Base-by-base conservation (phyloP, 2,329 filamentous ascomycete species). In the Ustilaginoidea virens region DNA sequence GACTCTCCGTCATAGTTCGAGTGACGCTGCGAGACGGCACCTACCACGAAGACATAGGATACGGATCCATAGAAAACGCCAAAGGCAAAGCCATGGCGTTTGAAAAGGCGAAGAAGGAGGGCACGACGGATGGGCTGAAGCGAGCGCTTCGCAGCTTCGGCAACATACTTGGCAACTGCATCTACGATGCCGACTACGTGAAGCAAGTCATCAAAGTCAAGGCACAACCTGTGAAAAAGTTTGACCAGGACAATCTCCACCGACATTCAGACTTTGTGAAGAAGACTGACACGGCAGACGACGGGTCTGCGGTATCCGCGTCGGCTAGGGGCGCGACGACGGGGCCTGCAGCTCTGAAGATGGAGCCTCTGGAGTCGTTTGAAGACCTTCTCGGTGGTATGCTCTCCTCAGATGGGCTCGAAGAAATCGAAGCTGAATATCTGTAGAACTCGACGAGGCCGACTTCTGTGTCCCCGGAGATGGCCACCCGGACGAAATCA, bases 91-190 rank as follows among this genome's bases (percentile, higher is more conserved):
- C 86, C 3, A 79, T 81, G 29, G 90, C 87, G 0, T 98, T 96
- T 45, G 90, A 98, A 51, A 98, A 98, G 56, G 86, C 90, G 1
- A 98, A 96, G 61, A 98, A 98, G 52, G 86, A 96, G 58, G 92
- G 83, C 6, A 92, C 85, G 3, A 96, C 92, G 7, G 90, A 98
- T 55, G 90, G 75, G 2, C 50, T 98, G 47, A 98, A 98, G 56
- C 69, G 90, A 39, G 74, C 90, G 2, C 50, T 98, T 44, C 69
- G 87, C 34, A 94, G 75, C 38, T 98, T 98, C 53, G 90, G 90
- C 34, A 96, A 96, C 44, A 79, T 96, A 11, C 63, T 98, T 31
- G 90, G 90, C n/a, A 98, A 96, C 49, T 98, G 90, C 60, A 75
- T 98, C 34, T 96, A 98, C 55, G 90, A 98, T 58, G 92, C 94